These are phyloP conservation scores for Agaricus sinodeliciosus DNA, from an alignment of 768 basidiomycete species.

Conservation along the genomic window DNA sequence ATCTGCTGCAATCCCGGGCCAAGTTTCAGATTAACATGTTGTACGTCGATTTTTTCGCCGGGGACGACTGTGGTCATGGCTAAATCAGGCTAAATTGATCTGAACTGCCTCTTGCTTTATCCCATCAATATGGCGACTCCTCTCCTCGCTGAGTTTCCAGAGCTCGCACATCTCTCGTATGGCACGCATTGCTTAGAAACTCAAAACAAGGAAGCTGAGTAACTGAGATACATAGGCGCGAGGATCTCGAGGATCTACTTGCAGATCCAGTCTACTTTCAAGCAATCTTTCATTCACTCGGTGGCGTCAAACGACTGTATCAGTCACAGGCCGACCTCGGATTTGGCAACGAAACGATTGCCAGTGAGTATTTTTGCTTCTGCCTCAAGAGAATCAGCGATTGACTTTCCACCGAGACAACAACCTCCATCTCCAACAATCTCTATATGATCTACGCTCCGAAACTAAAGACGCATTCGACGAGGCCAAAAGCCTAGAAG, in stretches of 20 bases:
- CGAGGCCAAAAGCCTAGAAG: slow-evolving; percentile 76
- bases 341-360: slow-evolving; percentile 79
- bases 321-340: slow-evolving; percentile 74
- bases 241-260: slow-evolving; percentile 87
- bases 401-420: slow-evolving; percentile 40
- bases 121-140: slow-evolving; percentile 31
- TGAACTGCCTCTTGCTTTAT: neutral
- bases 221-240: slow-evolving; percentile 44
- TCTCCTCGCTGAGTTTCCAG: slow-evolving; percentile 61
- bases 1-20: slow-evolving; percentile 74
- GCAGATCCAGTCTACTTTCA: slow-evolving; percentile 81
- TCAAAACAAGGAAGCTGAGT: neutral
- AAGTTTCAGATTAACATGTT: slow-evolving; percentile 76
- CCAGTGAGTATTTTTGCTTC: slow-evolving; percentile 48
- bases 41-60: slow-evolving; percentile 69
- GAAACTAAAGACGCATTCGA: slow-evolving; percentile 87
- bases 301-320: slow-evolving; percentile 68
- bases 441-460: slow-evolving; percentile 65
- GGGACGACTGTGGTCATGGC: slow-evolving; percentile 59
- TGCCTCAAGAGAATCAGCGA: neutral
- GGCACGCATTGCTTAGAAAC: neutral
- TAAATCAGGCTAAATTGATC: slow-evolving; percentile 15
- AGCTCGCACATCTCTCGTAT: slow-evolving; percentile 67
- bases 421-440: slow-evolving; percentile 72
- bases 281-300: slow-evolving; percentile 76